A percentile compares a stretch with the other conserved stretches of the same genome.
These are phyloP conservation scores for Cenchrus fungigraminus DNA, from an alignment of 176 grass and related monocot species.

Conservation along the genomic window DNA sequence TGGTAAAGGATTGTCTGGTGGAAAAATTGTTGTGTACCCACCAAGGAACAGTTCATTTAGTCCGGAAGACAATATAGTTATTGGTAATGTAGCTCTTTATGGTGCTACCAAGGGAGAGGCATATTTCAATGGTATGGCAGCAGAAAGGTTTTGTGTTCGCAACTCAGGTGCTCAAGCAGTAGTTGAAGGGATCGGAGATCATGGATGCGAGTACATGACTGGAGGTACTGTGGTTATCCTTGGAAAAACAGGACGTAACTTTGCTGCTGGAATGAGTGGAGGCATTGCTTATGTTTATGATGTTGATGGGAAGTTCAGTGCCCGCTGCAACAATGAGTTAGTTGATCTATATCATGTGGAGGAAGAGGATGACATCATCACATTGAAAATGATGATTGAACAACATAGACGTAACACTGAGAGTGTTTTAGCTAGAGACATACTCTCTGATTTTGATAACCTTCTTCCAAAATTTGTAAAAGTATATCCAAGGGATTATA, in stretches of 20 bases:
- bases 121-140: constrained; percentile 98
- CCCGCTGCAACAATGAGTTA: constrained; percentile 81
- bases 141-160: constrained; percentile 95
- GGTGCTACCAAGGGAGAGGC: constrained; percentile 93
- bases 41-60: constrained; percentile 76
- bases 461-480: constrained; percentile 89
- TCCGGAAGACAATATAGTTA: constrained; percentile 94
- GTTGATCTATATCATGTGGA: constrained; percentile 88
- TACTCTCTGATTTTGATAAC: constrained; percentile 78
- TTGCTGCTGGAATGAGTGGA: constrained; percentile 99
- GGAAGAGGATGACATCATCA: constrained; percentile 85
- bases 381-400: constrained; percentile 95
- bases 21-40: constrained; percentile 94
- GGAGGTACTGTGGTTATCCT: constrained; percentile 90
- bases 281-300: constrained; percentile 94
- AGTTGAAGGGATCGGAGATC: constrained; percentile 98
- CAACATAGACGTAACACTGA: constrained; percentile 82
- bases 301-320: constrained; percentile 77
- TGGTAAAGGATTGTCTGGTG: constrained; percentile 96
- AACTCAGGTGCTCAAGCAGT: constrained; percentile 98
- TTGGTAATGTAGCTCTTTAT: constrained; percentile 98
- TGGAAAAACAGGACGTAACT: constrained; percentile 94
- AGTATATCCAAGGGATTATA: constrained; percentile 94
- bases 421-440: constrained; percentile 72
- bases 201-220: constrained; percentile 99